Evolutionary conservation across 306 rosid genomes (phyloP), one percentile per base, ranked within the genome.

Genomic region (Glycyrrhiza uralensis): DNA sequence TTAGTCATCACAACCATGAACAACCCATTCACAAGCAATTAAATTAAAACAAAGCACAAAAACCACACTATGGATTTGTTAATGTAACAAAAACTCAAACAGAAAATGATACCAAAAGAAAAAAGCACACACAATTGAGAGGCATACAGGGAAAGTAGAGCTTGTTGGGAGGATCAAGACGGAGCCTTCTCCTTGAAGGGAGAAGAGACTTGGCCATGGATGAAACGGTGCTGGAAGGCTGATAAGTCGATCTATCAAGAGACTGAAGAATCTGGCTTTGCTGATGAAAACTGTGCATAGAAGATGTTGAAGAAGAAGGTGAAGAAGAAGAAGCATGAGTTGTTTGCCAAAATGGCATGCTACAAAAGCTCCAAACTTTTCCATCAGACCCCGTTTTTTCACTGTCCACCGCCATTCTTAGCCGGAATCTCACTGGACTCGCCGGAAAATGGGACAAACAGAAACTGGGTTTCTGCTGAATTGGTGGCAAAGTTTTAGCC

Each of bases 101-200:
- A 59, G 39, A 51, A 75, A 61, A 6, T 22, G 15, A 86, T 18
- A 33, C n/a, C 6, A 38, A 29, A 22, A 63, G 64, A 3, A 18
- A 17, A 66, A 22, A 4, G 3, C 12, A 36, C n/a, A 10, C 3
- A 11, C 2, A 4, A 6, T 24, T 28, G 33, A 39, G 45, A 65
- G 23, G 19, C 78, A 9, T 86, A 92, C 96, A 92, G n/a, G 96
- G 98, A 78, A 92, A 92, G 81, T 75, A 92, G 62, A 92, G 94
- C 84, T 92, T 92, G 79, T 82, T 92, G 56, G 94, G 77, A 64
- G 98, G 96, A 84, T 89, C 96, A 58, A 89, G 94, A 72, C 86
- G 94, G 46, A 89, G 89, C 66, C 88, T 85, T 63, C 90, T 80
- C 78, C 89, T 77, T 14, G 82, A 80, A 6, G 96, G 98, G 9